Conservation (phyloP, 495 filamentous ascomycete genomes). For the Hypoxylon cercidicola region DNA sequence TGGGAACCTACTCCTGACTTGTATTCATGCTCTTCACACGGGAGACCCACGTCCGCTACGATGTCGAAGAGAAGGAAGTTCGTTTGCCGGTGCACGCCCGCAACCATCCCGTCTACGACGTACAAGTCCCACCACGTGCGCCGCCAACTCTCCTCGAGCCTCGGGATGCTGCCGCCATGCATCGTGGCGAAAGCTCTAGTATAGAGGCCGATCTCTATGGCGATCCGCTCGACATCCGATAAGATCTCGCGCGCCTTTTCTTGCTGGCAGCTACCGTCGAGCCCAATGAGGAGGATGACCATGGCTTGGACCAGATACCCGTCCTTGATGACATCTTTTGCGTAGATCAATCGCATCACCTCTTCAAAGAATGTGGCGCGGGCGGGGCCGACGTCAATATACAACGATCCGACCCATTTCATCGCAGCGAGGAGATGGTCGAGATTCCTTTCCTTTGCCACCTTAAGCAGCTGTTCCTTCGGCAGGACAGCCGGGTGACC, state of each 20-base stretch:
- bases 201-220: slow-evolving; percentile 81
- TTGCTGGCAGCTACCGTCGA: slow-evolving; percentile 79
- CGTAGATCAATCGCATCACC: slow-evolving; percentile 64
- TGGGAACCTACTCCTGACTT: slow-evolving; percentile 64
- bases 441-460: slow-evolving; percentile 57
- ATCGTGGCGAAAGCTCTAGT: slow-evolving; percentile 61
- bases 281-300: slow-evolving; percentile 77
- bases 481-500: slow-evolving; percentile 74
- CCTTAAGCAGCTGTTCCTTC: slow-evolving; percentile 55
- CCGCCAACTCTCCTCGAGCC: slow-evolving; percentile 76
- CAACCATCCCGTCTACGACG: slow-evolving; percentile 76
- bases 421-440: slow-evolving; percentile 68
- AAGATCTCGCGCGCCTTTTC: slow-evolving; percentile 73
- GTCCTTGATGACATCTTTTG: slow-evolving; percentile 61
- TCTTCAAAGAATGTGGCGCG: slow-evolving; percentile 66
- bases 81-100: slow-evolving; percentile 65
- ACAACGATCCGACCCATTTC: slow-evolving; percentile 74
- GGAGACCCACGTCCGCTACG: slow-evolving; percentile 69
- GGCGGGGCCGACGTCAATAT: slow-evolving; percentile 60
- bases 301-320: slow-evolving; percentile 81
- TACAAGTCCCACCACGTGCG: slow-evolving; percentile 95
- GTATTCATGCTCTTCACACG: slow-evolving; percentile 82
- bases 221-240: slow-evolving; percentile 71
- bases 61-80: slow-evolving; percentile 68
- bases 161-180: slow-evolving; percentile 57